Evolutionary conservation across 306 rosid genomes (phyloP), one percentile per base, ranked within the genome.

Genomic region (Lithocarpus polystachyus): DNA sequence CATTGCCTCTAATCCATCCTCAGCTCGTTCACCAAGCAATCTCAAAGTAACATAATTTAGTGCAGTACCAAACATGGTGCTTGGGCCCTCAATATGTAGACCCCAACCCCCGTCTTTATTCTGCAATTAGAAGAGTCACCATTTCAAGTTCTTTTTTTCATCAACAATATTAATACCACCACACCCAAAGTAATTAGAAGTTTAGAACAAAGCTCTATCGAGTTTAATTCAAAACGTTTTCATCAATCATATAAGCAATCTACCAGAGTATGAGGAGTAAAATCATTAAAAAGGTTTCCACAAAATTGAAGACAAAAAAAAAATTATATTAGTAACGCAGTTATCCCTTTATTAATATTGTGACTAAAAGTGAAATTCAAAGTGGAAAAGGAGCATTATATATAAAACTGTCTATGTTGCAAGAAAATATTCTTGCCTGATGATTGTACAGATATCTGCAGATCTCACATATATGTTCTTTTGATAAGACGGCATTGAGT

Each of bases 21-120:
- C 85, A 45, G 88, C 86, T 77, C 86, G 91, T 82, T 94, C 98
- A 5, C 97, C 98, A 43, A 94, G 91, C 89, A 94, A 86, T 65
- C 97, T 87, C 31, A 94, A 68, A 79, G 88, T 56, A 71, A 90
- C 80, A 52, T 92, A 94, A 73, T 19, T 87, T 84, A 94, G 77
- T 75, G 87, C 91, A 14, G 92, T 86, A 59, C 98, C 97, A 82
- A 94, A 87, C 98, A 94, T 92, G 73, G 97, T 90, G 89, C 98
- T 92, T 51, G 97, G 91, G 65, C 97, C 96, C 85, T 87, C 96
- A 72, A 94, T 90, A 80, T 92, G 92, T 84, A 94, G 82, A 43
- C 97, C 97, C 97, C 96, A 94, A 15, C 98, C 98, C 75, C 98
- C 97, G 82, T 94, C 98, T 85, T 80, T 81, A 81, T 92, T 94